These are phyloP conservation scores for Planoprotostelium fungivorum DNA, from an alignment of 78 protist genomes.

Conservation along the genomic window DNA sequence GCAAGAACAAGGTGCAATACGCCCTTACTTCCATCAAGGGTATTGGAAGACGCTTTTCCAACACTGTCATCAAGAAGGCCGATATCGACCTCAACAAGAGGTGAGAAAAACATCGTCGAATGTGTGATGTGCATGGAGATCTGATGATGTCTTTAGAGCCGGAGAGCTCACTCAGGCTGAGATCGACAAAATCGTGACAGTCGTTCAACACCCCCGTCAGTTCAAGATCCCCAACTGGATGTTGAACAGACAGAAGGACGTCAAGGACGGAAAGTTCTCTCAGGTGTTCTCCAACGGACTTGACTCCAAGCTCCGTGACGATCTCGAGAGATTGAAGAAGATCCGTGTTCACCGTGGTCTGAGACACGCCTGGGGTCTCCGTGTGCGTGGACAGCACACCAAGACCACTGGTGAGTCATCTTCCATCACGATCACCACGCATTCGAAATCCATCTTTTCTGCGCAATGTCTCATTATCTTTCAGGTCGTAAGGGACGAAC, in stretches of 20 bases:
- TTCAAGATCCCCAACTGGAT: conserved; percentile 99
- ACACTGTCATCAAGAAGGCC: conserved; percentile 94
- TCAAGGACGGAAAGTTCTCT: conserved; percentile 84
- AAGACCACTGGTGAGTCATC: conserved; percentile 94
- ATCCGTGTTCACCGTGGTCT: conserved; percentile 97
- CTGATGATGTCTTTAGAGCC: conserved; percentile 52
- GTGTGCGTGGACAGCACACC: conserved; percentile 99
- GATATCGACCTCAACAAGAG: conserved; percentile 89
- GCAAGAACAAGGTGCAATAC: conserved; percentile 80
- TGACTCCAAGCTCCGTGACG: conserved; percentile 95
- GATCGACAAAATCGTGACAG: conserved; percentile 88
- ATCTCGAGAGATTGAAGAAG: conserved; percentile 96
- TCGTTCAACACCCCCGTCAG: conserved; percentile 95
- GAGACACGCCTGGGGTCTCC: conserved; percentile 96
- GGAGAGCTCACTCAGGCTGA: conserved; percentile 97
- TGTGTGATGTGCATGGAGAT: background rate
- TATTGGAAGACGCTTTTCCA: conserved; percentile 97
- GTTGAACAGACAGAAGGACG: conserved; percentile 95
- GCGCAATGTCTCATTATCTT: background rate
- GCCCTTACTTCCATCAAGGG: conserved; percentile 97
- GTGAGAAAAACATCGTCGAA: background rate
- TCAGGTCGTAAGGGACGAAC: conserved; percentile 57
- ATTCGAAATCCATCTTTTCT: background rate
- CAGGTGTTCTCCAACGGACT: conserved; percentile 87
- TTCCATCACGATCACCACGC: background rate